These are phyloP conservation scores for Phytopythium montanum DNA, from an alignment of 352 stramenopile species.

Conservation along the genomic window DNA sequence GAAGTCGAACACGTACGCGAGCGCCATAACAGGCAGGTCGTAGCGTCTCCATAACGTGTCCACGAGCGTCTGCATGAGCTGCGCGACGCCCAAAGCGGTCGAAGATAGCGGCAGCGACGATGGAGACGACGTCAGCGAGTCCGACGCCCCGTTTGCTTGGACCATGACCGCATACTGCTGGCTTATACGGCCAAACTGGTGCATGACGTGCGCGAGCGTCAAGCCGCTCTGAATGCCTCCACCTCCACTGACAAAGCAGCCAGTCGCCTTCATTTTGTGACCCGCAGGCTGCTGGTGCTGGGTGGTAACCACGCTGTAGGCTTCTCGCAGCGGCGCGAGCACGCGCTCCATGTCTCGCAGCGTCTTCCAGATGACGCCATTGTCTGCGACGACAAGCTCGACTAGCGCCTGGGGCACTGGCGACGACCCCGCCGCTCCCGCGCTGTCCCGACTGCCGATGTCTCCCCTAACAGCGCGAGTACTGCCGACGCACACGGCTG, in stretches of 20 bases:
- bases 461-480: conserved; percentile 9
- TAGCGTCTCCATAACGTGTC: conserved; percentile 69
- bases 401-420: conserved; percentile 36
- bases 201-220: conserved; percentile 74
- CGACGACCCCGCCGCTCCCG: background rate
- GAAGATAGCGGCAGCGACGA: background rate
- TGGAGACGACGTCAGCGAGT: conserved; percentile 1
- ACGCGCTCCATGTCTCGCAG: conserved; percentile 34
- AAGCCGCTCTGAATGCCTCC: conserved; percentile 32
- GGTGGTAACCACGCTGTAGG: conserved; percentile 53
- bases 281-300: conserved; percentile 17
- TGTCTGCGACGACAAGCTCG: conserved; percentile 47
- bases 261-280: conserved; percentile 9
- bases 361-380: conserved; percentile 42
- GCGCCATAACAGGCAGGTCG: conserved; percentile 64
- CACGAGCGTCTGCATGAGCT: conserved; percentile 44
- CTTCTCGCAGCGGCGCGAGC: conserved; percentile 60
- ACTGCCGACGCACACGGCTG: conserved; percentile 34
- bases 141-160: background rate
- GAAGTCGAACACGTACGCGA: conserved; percentile 80
- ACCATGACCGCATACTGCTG: conserved; percentile 56
- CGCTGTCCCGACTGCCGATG: background rate
- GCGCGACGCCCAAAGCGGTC: conserved; percentile 25
- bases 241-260: background rate
- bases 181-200: conserved; percentile 70